Evolutionary conservation across 768 basidiomycete species (phyloP).

Genomic region (Mycena filopes): DNA sequence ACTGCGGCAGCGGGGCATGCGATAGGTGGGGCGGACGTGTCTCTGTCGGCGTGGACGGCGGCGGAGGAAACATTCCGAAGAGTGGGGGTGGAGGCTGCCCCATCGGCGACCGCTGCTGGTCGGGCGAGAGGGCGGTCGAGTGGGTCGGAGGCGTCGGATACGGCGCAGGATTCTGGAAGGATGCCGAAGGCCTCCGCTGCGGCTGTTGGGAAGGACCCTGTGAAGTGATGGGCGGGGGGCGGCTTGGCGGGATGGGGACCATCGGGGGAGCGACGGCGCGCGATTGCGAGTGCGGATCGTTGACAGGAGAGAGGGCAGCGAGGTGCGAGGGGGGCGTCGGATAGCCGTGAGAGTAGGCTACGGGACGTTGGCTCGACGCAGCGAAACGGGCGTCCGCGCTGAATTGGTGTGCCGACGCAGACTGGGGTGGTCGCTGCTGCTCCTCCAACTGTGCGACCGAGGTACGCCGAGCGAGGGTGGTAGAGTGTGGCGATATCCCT

Average conservation of each 20-base stretch:
- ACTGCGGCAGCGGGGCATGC: not conserved
- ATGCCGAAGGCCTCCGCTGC: not conserved
- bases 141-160: not conserved
- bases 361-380: not conserved
- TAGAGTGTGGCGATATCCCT: too few relatives aligned
- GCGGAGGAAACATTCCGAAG: not conserved
- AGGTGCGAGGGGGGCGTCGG: constrained; percentile 5
- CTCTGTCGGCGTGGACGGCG: not conserved
- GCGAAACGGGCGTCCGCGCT: not conserved
- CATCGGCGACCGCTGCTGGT: not conserved
- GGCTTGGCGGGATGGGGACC: too few relatives aligned
- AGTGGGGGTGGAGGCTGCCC: not conserved
- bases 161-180: not conserved
- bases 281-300: not conserved
- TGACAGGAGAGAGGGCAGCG: not conserved
- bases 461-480: too few relatives aligned
- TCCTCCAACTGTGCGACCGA: not conserved
- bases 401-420: not conserved
- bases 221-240: not conserved
- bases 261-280: too few relatives aligned
- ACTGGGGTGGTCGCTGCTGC: not conserved
- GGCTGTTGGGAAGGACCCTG: not conserved
- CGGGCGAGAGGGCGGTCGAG: not conserved
- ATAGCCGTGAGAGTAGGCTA: not conserved
- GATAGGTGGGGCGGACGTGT: not conserved